Evolutionary conservation across 805 yeast genomes (phyloP).

Genomic region (Myxozyma udenii): DNA sequence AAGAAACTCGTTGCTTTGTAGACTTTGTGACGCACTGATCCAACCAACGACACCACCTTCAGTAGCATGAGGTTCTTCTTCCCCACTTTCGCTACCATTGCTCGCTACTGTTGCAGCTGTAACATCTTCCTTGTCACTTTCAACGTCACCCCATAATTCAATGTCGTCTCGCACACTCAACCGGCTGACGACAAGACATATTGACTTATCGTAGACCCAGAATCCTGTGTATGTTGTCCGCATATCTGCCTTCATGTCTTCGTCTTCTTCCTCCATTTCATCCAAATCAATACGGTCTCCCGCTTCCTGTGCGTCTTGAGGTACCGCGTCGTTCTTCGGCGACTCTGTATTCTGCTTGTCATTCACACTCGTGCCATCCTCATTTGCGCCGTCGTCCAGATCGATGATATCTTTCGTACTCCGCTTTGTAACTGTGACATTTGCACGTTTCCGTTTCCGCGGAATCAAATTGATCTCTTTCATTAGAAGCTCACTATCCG

Average conservation of each 20-base stretch:
- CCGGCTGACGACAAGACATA: conserved; percentile 7
- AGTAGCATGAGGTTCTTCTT: not conserved
- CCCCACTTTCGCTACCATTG: not conserved
- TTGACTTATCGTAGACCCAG: conserved; percentile 10
- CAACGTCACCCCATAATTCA: conserved; percentile 4
- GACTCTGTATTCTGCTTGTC: not conserved
- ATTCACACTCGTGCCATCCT: not conserved
- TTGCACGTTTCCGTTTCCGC: not conserved
- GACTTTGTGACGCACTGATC: conserved; percentile 14
- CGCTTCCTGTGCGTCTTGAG: no score
- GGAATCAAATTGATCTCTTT: conserved; percentile 3
- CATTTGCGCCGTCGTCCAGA: conserved; percentile 1
- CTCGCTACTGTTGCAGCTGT: not conserved
- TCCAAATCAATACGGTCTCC: not conserved
- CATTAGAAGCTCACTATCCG: conserved; percentile 2
- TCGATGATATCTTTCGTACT: conserved; percentile 1
- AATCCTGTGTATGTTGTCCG: conserved; percentile 7
- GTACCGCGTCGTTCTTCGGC: not conserved
- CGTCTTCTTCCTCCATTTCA: conserved; percentile 3
- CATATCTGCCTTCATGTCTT: conserved; percentile 12
- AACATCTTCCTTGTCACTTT: conserved; percentile 1
- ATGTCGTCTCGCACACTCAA: not conserved
- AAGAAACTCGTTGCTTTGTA: conserved; percentile 7
- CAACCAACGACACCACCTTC: conserved; percentile 13
- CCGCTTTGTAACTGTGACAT: not conserved